These are phyloP conservation scores for Cornus controversa DNA, from an alignment of 148 eudicot genomes.

Conservation along the genomic window DNA sequence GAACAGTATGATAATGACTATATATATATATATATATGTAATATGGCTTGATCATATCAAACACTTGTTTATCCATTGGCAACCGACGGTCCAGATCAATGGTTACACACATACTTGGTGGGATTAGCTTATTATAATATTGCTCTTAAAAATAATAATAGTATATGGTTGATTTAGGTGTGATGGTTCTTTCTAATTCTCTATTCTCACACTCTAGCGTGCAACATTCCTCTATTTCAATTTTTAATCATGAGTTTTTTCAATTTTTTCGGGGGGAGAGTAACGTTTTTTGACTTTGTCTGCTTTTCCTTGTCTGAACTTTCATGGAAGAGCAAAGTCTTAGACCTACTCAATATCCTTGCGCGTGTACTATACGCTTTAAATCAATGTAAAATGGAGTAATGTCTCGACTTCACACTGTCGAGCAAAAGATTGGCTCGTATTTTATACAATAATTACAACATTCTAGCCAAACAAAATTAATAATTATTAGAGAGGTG, in stretches of 20 bases:
- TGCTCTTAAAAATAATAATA: neutral
- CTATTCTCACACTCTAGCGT: neutral
- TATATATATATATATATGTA: no score
- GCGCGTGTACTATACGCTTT: neutral
- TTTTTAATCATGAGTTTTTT: neutral
- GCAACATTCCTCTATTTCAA: conserved; percentile 4
- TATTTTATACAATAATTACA: no score
- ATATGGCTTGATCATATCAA: no score
- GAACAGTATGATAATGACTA: no score
- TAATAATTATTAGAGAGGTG: no score
- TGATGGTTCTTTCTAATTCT: conserved; percentile 9
- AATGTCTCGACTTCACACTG: no score
- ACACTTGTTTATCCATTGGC: no score
- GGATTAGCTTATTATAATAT: neutral
- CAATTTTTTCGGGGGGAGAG: neutral
- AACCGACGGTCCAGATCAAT: neutral
- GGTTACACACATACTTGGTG: neutral
- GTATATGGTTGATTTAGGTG: neutral
- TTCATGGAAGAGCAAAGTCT: neutral
- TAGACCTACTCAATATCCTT: neutral
- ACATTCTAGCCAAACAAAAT: no score
- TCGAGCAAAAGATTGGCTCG: no score
- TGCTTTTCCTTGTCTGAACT: neutral
- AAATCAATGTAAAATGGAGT: no score
- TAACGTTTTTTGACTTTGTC: conserved; percentile 6